phyloP scores from a whole-genome alignment of 2,329 filamentous ascomycete species.

The Penicillium capsulatum region DNA sequence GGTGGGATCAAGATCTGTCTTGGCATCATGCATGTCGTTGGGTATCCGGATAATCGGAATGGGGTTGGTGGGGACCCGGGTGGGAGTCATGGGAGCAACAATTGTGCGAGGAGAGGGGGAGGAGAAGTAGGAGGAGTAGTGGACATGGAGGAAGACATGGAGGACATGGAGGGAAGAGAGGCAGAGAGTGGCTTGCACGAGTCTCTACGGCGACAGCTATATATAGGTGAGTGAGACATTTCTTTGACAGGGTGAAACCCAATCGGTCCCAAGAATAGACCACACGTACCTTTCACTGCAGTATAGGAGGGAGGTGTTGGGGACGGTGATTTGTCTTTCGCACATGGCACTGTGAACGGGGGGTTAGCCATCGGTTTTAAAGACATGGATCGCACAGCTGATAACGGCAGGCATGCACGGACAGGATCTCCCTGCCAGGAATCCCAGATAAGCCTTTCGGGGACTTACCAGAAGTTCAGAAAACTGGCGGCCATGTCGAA shows the following conservation, averaged over 20 bases:
- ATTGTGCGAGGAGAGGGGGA: conserved; percentile 35
- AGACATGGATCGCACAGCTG: not conserved
- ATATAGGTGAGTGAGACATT: not conserved
- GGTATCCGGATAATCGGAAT: conserved; percentile 38
- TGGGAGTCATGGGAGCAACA: conserved; percentile 37
- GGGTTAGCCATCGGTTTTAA: conserved; percentile 23
- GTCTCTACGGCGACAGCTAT: conserved; percentile 45
- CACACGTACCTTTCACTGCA: conserved; percentile 63
- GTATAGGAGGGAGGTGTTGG: conserved; percentile 58
- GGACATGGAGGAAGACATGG: conserved; percentile 26
- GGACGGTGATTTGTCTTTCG: conserved; percentile 61
- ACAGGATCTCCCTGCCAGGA: conserved; percentile 14
- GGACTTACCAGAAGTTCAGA: conserved; percentile 44
- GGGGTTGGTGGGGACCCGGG: conserved; percentile 22
- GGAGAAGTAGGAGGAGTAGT: conserved; percentile 34
- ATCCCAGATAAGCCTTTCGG: conserved; percentile 17
- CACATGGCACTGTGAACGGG: conserved; percentile 53
- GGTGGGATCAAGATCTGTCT: conserved; percentile 47
- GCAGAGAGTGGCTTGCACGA: conserved; percentile 44
- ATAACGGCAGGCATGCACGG: conserved; percentile 18
- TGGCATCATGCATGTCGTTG: conserved; percentile 34
- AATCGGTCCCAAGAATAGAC: conserved; percentile 10
- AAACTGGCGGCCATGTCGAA: conserved; percentile 44
- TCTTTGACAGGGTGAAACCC: not conserved
- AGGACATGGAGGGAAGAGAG: conserved; percentile 31